Conservation (phyloP, 768 basidiomycete genomes). For the Scleroderma citrinum region DNA sequence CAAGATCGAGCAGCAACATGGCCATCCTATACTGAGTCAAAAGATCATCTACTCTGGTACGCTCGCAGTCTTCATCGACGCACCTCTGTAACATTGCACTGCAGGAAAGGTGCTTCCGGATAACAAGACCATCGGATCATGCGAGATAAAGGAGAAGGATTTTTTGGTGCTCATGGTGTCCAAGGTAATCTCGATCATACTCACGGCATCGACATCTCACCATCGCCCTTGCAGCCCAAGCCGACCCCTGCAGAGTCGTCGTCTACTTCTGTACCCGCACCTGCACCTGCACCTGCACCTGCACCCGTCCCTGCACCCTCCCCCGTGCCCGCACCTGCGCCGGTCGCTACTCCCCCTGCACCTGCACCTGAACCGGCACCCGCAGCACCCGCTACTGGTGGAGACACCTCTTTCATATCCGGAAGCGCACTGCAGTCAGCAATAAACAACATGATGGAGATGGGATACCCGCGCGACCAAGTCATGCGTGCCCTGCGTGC, state of each 20-base stretch:
- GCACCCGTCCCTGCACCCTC: conserved; percentile 32
- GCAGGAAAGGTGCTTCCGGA: conserved; percentile 89
- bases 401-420: conserved; percentile 53
- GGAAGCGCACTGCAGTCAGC: conserved; percentile 73
- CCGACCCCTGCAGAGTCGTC: conserved; percentile 17
- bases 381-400: conserved; percentile 23
- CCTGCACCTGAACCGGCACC: conserved; percentile 28
- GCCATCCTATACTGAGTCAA: conserved; percentile 67
- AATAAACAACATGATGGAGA: conserved; percentile 81
- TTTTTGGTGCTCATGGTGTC: conserved; percentile 99
- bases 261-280: conserved; percentile 28
- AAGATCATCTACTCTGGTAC: conserved; percentile 94
- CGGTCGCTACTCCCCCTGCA: conserved; percentile 29
- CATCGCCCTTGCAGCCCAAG: conserved; percentile 23
- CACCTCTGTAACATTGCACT: conserved; percentile 1
- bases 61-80: conserved; percentile 13
- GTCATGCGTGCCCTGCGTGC: conserved; percentile 83
- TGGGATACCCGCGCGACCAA: conserved; percentile 89
- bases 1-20: conserved; percentile 75
- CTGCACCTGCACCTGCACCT: conserved; percentile 27
- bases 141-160: conserved; percentile 96
- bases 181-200: conserved; percentile 56
- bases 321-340: conserved; percentile 29
- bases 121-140: conserved; percentile 80
- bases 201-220: conserved; percentile 23